Evolutionary conservation across 164 flowering plant genomes (phyloP), one percentile per base, ranked within the genome.

Genomic region (Amborella trichopoda): DNA sequence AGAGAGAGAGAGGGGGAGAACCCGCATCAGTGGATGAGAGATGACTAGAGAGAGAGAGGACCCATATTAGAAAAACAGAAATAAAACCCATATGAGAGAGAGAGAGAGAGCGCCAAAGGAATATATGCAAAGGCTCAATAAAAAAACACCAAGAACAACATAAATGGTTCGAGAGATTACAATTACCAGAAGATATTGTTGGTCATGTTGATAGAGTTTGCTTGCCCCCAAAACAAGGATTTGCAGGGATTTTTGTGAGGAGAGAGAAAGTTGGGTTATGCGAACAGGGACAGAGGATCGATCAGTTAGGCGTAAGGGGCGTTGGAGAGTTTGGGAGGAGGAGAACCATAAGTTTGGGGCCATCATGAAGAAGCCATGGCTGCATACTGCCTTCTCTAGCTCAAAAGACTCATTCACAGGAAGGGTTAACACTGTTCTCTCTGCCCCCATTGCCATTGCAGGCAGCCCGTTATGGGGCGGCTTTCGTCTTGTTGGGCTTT

Each of bases 321-420:
- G 68, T 26, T 25, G 45, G 28, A 73, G 59, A 43, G 69, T 51
- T 43, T 60, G 61, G 24, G 68, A 53, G 1, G 32, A 44, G 19
- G 70, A 60, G 36, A 65, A 49, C 78, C 75, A 73, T 18, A 24
- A 36, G 42, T 73, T 73, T n/a, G 78, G 78, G 6, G 75, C 52
- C 71, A 63, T 70, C 75, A 70, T 67, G 67, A 73, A 73, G 22
- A 72, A 22, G 8, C 77, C 77, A 39, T 67, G 71, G 48, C 66
- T 69, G 57, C 74, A 72, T 2, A 72, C 72, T 1, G 72, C 61
- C 40, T 58, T 69, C 43, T 63, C 65, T 4, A 72, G 40, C 36
- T 50, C 49, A 56, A 66, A 69, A 13, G 36, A 23, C 28, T 32
- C 4, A 22, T 42, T 39, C 17, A 40, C 26, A 6, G 36, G 46